Base-by-base conservation (phyloP, 2,329 filamentous ascomycete species). In the Emmonsiellopsis sp. region DNA sequence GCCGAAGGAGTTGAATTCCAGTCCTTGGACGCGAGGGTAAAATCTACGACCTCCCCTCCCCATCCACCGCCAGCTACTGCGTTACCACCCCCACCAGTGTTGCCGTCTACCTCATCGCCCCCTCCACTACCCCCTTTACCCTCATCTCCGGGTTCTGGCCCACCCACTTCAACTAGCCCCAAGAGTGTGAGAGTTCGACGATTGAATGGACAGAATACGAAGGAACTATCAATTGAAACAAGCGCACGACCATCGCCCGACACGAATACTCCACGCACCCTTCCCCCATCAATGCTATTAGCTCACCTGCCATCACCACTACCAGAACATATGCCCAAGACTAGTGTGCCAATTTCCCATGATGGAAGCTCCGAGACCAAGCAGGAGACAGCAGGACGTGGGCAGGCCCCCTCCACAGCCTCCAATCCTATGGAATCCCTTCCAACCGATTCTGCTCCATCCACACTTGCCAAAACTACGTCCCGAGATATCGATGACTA, bases 191-290 rank as follows among this genome's bases (percentile, higher is more conserved):
- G 88, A 51, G 88, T 80, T 61, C 81, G 91, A 56, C 81, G 91
- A 57, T 73, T 95, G 34, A 95, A 91, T 3, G 87, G 86, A 6
- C 85, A 88, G 61, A 88, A 88, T 61, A 74, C 81, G 11, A 91
- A 87, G 66, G 87, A 91, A 63, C 75, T 97, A 49, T 95, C 90
- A 71, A 96, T 97, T 53, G 88, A 96, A 68, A 96, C 90, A 9
- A 72, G 71, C 66, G 49, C 68, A 58, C 65, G 51, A 49, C 55
- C 55, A 32, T 49, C 58, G 14, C 49, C 51, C 36, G 53, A 61
- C 49, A 56, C 60, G 48, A 59, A 60, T 51, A 51, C 57, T 39
- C 62, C 64, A 34, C 62, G 55, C 21, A 61, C 63, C 37, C 63
- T 63, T 13, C 62, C 63, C 13, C 61, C 62, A 44, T 57, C 65